Evolutionary conservation across 352 stramenopile genomes (phyloP), one percentile per base, ranked within the genome.

Genomic region (Pythium plurisporium): DNA sequence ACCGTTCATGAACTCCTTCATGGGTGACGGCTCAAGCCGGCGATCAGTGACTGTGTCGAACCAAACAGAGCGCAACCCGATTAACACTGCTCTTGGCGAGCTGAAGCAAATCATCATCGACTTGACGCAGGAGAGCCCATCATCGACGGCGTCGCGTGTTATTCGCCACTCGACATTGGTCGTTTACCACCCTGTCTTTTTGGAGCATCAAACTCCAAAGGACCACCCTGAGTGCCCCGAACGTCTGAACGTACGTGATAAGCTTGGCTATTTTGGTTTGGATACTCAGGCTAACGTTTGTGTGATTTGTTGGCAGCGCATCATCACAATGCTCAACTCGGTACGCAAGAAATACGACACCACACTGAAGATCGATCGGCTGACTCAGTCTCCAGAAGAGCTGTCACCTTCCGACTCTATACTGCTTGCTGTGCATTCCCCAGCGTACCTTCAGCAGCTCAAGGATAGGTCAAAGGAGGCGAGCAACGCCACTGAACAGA

Each of bases 141-240:
- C 69, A 2, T 50, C 65, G 8, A 37, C 58, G 0, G 40, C 53
- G 9, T 59, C 69, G 0, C 49, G 43, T 5, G 44, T 45, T 22
- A 40, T 34, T 17, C 50, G 50, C 20, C 51, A 56, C 11, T 82
- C 75, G 12, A 94, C 84, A 6, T 63, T 90, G 33, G 80, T 94
- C 33, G 67, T 91, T 49, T 94, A 94, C 49, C 84, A 94, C 45
- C 82, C 84, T 7, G 73, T 87, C 22, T 94, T 91, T 55, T 74
- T 92, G 29, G 79, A 91, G n/a, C 84, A 94, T 38, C 76, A 91
- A 55, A 94, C 84, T 5, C 84, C 84, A 7, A 84, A 87, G 58
- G 77, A 91, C 43, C 83, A 94, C 63, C 81, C 83, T 0, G 83
- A 94, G 55, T 94, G 81, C 37, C 83, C 83, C 1, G 79, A 91